phyloP scores from a whole-genome alignment of 176 grass and related monocot genomes.

The sorghum (Sorghum bicolor) region DNA sequence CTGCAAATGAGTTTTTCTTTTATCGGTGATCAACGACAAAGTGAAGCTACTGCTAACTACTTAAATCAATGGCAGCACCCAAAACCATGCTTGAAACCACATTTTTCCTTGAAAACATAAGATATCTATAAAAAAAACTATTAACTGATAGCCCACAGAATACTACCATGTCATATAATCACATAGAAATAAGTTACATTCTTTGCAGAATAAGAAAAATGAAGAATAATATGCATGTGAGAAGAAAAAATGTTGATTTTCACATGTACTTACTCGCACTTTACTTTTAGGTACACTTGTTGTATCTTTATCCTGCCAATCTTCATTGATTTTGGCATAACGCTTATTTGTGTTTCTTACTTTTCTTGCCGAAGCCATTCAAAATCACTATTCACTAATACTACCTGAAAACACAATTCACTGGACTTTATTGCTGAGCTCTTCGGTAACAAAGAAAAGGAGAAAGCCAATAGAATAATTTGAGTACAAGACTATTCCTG shows the following conservation, averaged over 20 bases:
- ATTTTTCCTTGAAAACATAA: slow-evolving; percentile 1
- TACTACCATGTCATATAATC: slow-evolving; percentile 14
- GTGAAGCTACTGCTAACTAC: neutral
- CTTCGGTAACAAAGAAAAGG: slow-evolving; percentile 7
- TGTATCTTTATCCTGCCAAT: slow-evolving; percentile 72
- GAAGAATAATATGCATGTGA: neutral
- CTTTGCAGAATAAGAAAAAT: neutral
- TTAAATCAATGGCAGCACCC: slow-evolving; percentile 15
- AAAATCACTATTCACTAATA: neutral
- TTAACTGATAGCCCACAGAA: neutral
- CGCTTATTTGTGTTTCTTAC: slow-evolving; percentile 72
- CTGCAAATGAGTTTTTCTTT: slow-evolving; percentile 48
- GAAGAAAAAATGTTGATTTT: slow-evolving; percentile 6
- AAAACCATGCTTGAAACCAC: neutral
- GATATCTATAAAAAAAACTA: neutral
- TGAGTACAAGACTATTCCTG: neutral
- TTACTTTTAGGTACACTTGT: slow-evolving; percentile 55
- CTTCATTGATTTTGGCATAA: slow-evolving; percentile 79
- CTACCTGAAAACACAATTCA: slow-evolving; percentile 26
- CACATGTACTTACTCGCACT: slow-evolving; percentile 46
- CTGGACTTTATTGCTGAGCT: slow-evolving; percentile 4
- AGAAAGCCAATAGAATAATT: neutral
- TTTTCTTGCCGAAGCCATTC: slow-evolving; percentile 92
- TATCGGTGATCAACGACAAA: slow-evolving; percentile 2
- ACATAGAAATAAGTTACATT: neutral